Evolutionary conservation across 345 rosid species (phyloP), one percentile per base, ranked within the genome.

Genomic region (Odontarrhena argentea): DNA sequence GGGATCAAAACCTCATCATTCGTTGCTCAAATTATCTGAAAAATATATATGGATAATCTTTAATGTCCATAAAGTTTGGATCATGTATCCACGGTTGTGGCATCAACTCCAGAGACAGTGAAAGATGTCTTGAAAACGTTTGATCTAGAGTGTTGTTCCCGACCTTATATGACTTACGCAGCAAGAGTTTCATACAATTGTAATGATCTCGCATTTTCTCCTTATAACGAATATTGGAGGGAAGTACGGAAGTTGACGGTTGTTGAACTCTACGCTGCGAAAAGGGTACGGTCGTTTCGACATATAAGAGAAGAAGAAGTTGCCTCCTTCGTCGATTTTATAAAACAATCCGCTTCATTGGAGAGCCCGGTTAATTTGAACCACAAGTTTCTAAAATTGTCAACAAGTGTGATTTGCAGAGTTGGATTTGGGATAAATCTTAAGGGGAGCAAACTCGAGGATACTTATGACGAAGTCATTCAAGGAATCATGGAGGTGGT

Each of bases 51-150:
- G n/a, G n/a, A n/a, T n/a, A 86, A 12, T 70, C 78, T 0, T 56
- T 83, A 58, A 61, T 87, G 80, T 72, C 61, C 8, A 41, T 85
- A 5, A 75, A 49, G 15, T 78, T 83, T 0, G 88, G 88, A 8
- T n/a, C 55, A 22, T 3, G 68, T 76, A 0, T 77, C 82, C 0
- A 61, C 78, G 5, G 48, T 82, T 4, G 71, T 85, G 6, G 76
- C 82, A 7, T 80, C 83, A 8, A 78, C 82, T 0, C 74, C 87
- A 1, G 80, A 73, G 52, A 70, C 81, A 0, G 87, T 80, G 1
- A 69, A 47, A 22, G 67, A 70, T 3, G 74, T 82, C 36, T 67
- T 80, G 0, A 80, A 77, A 36, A 36, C 38, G 14, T 69, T 74
- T 7, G 86, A 77, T 11, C 9, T 36, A 0, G 77, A 68, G 10